phyloP scores from a whole-genome alignment of 2,329 filamentous ascomycete genomes.

The Tympanopsis confertula region DNA sequence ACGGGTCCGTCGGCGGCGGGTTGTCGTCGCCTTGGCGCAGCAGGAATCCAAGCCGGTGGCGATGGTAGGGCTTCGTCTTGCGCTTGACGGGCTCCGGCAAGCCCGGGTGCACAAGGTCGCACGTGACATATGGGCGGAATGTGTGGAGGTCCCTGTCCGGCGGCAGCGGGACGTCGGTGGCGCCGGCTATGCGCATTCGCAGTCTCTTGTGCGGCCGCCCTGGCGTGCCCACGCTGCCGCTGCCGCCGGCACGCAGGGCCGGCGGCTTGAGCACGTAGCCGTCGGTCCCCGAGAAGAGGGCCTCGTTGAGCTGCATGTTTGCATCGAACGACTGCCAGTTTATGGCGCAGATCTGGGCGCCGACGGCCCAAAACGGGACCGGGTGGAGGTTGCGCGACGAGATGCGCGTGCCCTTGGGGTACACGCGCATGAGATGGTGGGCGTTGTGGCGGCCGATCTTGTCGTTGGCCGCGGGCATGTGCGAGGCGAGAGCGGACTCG shows the following conservation, averaged over 20 bases:
- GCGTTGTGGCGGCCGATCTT: slow-evolving; percentile 50
- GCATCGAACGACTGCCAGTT: slow-evolving; percentile 61
- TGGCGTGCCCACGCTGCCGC: slow-evolving; percentile 32
- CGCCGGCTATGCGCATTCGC: slow-evolving; percentile 47
- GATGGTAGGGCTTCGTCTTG: slow-evolving; percentile 49
- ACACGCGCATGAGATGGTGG: slow-evolving; percentile 58
- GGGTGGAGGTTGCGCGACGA: slow-evolving; percentile 53
- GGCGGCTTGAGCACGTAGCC: slow-evolving; percentile 57
- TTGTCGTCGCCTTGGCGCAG: slow-evolving; percentile 43
- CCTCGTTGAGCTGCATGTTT: slow-evolving; percentile 57
- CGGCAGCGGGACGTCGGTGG: slow-evolving; percentile 46
- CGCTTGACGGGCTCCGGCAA: slow-evolving; percentile 41
- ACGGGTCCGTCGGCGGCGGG: slow-evolving; percentile 43
- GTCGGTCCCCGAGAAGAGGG: slow-evolving; percentile 51
- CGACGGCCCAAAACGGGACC: slow-evolving; percentile 53
- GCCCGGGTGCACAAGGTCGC: slow-evolving; percentile 48
- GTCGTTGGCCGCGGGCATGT: slow-evolving; percentile 31
- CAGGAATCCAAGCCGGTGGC: slow-evolving; percentile 44
- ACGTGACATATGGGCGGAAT: slow-evolving; percentile 54
- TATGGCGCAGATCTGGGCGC: slow-evolving; percentile 58
- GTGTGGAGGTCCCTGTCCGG: slow-evolving; percentile 34
- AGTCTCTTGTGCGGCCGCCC: slow-evolving; percentile 33
- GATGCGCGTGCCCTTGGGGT: slow-evolving; percentile 58
- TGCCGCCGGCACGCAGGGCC: slow-evolving; percentile 42
- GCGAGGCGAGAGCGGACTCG: slow-evolving; percentile 41